phyloP scores from a whole-genome alignment of 768 basidiomycete genomes.

The Amanita subjunquillea region DNA sequence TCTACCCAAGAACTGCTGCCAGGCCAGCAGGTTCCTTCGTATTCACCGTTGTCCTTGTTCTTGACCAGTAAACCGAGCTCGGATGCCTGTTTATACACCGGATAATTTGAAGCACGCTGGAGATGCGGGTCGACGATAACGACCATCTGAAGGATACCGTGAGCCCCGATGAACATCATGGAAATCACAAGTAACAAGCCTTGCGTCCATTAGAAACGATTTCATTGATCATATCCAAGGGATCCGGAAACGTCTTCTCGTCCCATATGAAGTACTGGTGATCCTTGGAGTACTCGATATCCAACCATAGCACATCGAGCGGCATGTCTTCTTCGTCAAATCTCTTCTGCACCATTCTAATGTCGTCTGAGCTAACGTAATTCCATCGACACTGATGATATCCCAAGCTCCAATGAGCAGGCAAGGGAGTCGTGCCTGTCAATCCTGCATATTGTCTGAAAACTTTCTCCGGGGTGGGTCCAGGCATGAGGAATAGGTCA shows the following conservation, averaged over 20 bases:
- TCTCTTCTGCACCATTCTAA: conserved; percentile 71
- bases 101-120: conserved; percentile 72
- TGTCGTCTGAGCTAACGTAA: conserved; percentile 84
- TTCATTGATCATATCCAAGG: conserved; percentile 85
- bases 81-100: conserved; percentile 76
- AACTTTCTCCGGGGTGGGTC: conserved; percentile 72
- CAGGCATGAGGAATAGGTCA: conserved; percentile 89
- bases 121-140: conserved; percentile 96
- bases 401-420: conserved; percentile 82
- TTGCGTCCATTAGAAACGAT: conserved; percentile 80
- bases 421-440: conserved; percentile 83
- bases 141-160: conserved; percentile 63
- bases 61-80: conserved; percentile 81
- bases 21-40: conserved; percentile 99
- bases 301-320: conserved; percentile 94
- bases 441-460: conserved; percentile 80
- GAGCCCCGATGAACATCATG: not conserved
- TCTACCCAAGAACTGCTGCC: conserved; percentile 96
- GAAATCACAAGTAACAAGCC: conserved; percentile 27
- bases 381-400: conserved; percentile 99
- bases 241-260: conserved; percentile 84
- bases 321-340: conserved; percentile 96
- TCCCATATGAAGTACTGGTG: conserved; percentile 99
- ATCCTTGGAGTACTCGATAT: conserved; percentile 90
- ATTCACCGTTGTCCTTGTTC: conserved; percentile 67